Percentiles rank a stretch among this genome's conserved stretches.
Conservation (phyloP, 805 yeast species). For the Wilhelminamyces savonicus region DNA sequence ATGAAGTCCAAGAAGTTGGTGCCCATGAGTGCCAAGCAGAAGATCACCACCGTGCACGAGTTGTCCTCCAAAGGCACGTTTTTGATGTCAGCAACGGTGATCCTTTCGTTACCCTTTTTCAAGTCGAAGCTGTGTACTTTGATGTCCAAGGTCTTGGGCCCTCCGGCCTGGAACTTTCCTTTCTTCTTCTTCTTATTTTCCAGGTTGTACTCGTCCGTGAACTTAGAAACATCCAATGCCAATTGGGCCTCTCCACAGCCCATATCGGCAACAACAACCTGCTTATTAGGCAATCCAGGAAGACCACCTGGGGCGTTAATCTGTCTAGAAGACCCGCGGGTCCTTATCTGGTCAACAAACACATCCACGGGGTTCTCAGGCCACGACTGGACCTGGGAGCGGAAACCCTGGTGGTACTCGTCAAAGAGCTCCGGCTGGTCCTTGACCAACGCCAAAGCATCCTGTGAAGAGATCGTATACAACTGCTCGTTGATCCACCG, state of each 20-base stretch:
- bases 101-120: constrained; percentile 78
- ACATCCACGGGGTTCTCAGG: constrained; percentile 98
- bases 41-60: constrained; percentile 82
- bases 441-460: constrained; percentile 65
- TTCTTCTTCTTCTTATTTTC: constrained; percentile 12
- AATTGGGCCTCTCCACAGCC: constrained; percentile 98
- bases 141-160: constrained; percentile 38
- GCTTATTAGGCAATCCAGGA: constrained; percentile 62
- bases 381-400: constrained; percentile 94
- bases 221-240: constrained; percentile 56
- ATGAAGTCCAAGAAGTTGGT: constrained; percentile 91
- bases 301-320: constrained; percentile 95
- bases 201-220: constrained; percentile 28
- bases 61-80: constrained; percentile 78
- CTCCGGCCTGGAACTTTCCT: constrained; percentile 27
- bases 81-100: constrained; percentile 95
- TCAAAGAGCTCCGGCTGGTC: constrained; percentile 86
- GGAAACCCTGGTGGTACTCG: constrained; percentile 92
- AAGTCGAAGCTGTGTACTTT: constrained; percentile 87
- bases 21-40: constrained; percentile 95
- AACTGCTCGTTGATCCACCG: constrained; percentile 97
- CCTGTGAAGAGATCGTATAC: constrained; percentile 78
- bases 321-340: constrained; percentile 49
- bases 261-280: constrained; percentile 91
- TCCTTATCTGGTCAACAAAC: constrained; percentile 65